These are phyloP conservation scores for Fusarium napiforme DNA, from an alignment of 2,329 filamentous ascomycete species.

Conservation along the genomic window DNA sequence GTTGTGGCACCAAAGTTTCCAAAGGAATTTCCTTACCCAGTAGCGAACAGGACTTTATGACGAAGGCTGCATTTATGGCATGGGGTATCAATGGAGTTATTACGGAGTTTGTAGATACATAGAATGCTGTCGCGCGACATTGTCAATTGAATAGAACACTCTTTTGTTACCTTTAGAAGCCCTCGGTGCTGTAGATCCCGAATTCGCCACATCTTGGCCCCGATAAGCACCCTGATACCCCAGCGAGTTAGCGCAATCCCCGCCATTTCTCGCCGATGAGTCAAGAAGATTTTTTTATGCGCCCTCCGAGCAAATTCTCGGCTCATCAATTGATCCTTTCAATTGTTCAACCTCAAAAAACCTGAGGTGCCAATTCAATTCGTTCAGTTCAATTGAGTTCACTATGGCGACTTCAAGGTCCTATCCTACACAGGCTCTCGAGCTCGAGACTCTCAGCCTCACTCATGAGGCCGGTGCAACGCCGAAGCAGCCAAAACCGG, in stretches of 20 bases:
- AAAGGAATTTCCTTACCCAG: neutral
- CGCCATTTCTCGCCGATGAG: conserved; percentile 4
- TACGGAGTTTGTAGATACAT: neutral
- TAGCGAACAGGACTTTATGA: neutral
- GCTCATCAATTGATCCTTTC: neutral
- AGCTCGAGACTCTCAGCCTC: conserved; percentile 11
- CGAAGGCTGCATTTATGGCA: rapidly evolving
- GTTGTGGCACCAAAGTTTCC: neutral
- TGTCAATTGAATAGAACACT: neutral
- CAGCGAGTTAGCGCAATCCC: neutral
- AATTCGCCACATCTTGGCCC: conserved; percentile 1
- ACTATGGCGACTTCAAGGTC: conserved; percentile 1
- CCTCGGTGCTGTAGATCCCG: neutral
- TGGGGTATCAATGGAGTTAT: neutral
- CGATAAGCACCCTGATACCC: neutral
- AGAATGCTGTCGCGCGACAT: neutral
- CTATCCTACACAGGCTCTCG: conserved; percentile 9
- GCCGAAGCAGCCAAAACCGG: conserved; percentile 14
- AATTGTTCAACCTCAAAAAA: neutral
- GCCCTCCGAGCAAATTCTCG: neutral
- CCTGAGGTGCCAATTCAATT: neutral
- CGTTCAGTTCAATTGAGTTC: neutral
- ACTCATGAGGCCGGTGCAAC: neutral
- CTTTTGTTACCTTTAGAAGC: neutral
- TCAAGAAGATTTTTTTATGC: conserved; percentile 8